Base-by-base conservation (phyloP, 441 rosid species). In the Gossypium davidsonii region DNA sequence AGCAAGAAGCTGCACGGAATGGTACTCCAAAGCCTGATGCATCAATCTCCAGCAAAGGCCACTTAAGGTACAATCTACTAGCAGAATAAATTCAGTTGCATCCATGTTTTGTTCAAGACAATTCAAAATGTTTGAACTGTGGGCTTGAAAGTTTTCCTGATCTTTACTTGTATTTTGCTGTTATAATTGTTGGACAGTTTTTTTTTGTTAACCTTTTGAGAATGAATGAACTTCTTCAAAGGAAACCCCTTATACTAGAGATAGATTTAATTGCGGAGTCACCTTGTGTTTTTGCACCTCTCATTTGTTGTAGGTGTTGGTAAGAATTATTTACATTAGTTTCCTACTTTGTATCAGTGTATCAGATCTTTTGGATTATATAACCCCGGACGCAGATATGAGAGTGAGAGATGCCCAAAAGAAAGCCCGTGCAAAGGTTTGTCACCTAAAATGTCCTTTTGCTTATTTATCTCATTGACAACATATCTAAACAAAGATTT, bases 21-120 rank as follows among this genome's bases (percentile, higher is more conserved):
- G 95, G 95, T 72, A 88, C 95, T 58, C 95, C 95, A 51, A 90
- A 87, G 73, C 95, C 91, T 62, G 95, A 90, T 77, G 90, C 95
- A 77, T 90, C 95, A 48, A 90, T 90, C 79, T 88, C 95, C 70
- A 90, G 95, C 83, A 90, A 88, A 85, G 95, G 95, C 72, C 95
- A 90, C 82, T 79, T 88, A 80, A 90, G 95, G 95, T 90, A 46
- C 75, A 71, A 28, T 46, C 66, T 66, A 17, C 28, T 21, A 44
- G 56, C 28, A 60, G 44, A 58, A 60, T 17, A 72, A 4, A 26
- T 72, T 7, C 9, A 28, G 53, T 65, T 67, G 18, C 66, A 21
- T 56, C n/a, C 65, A 55, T 62, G 25, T 44, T 11, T 21, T 14
- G 60, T 56, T 10, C 6, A 9, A 56, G 28, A 56, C 28, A 1